A percentile compares a stretch with the other conserved stretches of the same genome.
Conservation (phyloP, 2,329 filamentous ascomycete species). For the Gnomoniopsis smithogilvyi region DNA sequence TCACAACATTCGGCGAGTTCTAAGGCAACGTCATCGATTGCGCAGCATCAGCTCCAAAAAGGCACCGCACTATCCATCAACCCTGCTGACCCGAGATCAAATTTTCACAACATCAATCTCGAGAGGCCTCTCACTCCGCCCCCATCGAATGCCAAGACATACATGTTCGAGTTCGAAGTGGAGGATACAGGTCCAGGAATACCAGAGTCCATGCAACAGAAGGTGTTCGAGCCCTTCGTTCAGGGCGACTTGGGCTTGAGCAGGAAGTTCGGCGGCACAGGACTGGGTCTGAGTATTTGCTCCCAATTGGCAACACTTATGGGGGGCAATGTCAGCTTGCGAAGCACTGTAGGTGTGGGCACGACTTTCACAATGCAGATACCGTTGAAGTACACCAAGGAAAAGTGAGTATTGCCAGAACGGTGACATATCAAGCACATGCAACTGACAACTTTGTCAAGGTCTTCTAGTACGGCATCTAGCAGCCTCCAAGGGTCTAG, state of each 20-base stretch:
- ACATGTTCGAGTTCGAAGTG: conserved; percentile 83
- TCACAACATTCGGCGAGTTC: conserved; percentile 51
- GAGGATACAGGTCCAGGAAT: conserved; percentile 88
- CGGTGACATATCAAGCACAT: too few relatives aligned
- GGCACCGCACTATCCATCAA: conserved; percentile 61
- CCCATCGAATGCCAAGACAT: conserved; percentile 59
- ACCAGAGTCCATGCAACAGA: conserved; percentile 69
- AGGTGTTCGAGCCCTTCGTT: conserved; percentile 91
- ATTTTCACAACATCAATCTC: conserved; percentile 43
- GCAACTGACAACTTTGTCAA: conserved; percentile 20
- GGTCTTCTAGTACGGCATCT: conserved; percentile 51
- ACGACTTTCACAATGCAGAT: conserved; percentile 82
- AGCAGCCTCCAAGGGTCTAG: conserved; percentile 49
- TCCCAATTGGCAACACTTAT: conserved; percentile 81
- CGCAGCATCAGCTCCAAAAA: conserved; percentile 29
- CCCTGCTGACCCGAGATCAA: conserved; percentile 54
- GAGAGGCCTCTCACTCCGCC: conserved; percentile 60
- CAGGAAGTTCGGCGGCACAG: conserved; percentile 87
- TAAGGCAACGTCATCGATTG: conserved; percentile 29
- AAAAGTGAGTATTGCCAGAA: conserved; percentile 46
- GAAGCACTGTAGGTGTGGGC: conserved; percentile 69
- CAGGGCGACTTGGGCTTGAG: conserved; percentile 87
- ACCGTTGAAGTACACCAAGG: conserved; percentile 72
- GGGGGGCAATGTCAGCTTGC: conserved; percentile 71
- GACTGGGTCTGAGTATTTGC: conserved; percentile 84